Conservation (phyloP, 495 filamentous ascomycete species). For the Podospora australis region DNA sequence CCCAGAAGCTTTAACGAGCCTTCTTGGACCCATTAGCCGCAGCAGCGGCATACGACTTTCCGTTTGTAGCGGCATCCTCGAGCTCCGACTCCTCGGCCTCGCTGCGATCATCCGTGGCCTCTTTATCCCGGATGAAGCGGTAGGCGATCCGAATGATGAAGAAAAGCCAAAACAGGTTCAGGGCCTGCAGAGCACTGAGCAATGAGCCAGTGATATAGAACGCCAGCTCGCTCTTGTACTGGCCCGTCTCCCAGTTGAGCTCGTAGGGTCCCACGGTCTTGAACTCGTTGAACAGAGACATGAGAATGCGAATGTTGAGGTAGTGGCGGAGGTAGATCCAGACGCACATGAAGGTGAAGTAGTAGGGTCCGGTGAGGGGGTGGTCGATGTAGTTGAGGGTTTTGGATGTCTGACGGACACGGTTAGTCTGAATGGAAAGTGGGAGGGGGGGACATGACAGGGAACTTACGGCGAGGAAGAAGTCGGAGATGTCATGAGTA, state of each 20-base stretch:
- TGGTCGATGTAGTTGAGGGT: conserved; percentile 87
- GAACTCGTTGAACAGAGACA: conserved; percentile 80
- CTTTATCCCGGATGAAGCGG: conserved; percentile 42
- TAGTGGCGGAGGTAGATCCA: conserved; percentile 95
- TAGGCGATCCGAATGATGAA: conserved; percentile 71
- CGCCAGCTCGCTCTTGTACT: conserved; percentile 76
- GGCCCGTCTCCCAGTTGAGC: conserved; percentile 75
- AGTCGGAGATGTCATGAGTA: conserved; percentile 92
- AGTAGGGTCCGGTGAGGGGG: conserved; percentile 71
- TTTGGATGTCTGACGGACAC: conserved; percentile 70
- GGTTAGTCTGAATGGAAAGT: neutral
- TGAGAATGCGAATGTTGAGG: conserved; percentile 83
- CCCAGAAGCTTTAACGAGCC: conserved; percentile 2
- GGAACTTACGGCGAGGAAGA: conserved; percentile 90
- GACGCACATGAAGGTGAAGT: conserved; percentile 68
- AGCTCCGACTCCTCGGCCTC: conserved; percentile 45
- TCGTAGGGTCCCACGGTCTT: conserved; percentile 80
- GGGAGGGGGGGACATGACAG: too few species aligned
- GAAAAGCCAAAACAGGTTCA: conserved; percentile 86
- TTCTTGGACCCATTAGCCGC: conserved; percentile 9
- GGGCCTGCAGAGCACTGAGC: conserved; percentile 65
- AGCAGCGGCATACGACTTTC: neutral
- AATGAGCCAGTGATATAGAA: conserved; percentile 66
- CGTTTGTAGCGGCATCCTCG: too few species aligned
- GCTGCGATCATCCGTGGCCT: conserved; percentile 47